Conservation (phyloP, 2,329 filamentous ascomycete species). For the Trichophyton schoenleinii region DNA sequence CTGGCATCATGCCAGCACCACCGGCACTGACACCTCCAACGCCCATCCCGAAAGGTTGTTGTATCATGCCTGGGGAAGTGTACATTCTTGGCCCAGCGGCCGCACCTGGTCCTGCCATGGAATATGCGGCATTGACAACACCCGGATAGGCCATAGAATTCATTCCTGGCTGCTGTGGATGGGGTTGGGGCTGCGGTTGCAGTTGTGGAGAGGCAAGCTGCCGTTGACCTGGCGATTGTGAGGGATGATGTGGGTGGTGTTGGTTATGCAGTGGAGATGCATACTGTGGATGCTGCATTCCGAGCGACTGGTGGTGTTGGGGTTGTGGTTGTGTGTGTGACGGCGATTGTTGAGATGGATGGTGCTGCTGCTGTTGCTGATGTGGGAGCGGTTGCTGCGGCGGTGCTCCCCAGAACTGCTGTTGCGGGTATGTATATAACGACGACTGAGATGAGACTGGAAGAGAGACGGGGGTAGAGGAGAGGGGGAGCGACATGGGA, state of each 20-base stretch:
- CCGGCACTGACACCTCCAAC: not conserved
- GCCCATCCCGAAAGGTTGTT: not conserved
- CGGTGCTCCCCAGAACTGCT: slow-evolving; percentile 46
- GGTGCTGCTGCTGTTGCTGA: slow-evolving; percentile 33
- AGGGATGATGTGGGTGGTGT: slow-evolving; percentile 25
- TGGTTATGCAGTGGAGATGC: slow-evolving; percentile 27
- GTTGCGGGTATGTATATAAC: slow-evolving; percentile 43
- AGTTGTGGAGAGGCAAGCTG: slow-evolving; percentile 25
- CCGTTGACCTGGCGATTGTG: slow-evolving; percentile 34
- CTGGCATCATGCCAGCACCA: not conserved
- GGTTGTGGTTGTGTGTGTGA: slow-evolving; percentile 31
- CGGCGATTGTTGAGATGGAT: slow-evolving; percentile 44
- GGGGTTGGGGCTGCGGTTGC: slow-evolving; percentile 22
- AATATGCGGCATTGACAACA: slow-evolving; percentile 22
- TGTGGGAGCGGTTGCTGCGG: not conserved
- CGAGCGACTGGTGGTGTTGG: slow-evolving; percentile 30
- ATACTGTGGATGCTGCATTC: slow-evolving; percentile 25
- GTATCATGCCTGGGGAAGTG: not conserved
- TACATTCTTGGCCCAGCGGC: not conserved
- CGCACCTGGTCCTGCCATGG: slow-evolving; percentile 10
- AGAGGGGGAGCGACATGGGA: slow-evolving; percentile 48
- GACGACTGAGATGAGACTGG: slow-evolving; percentile 8
- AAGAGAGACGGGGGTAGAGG: slow-evolving; percentile 36
- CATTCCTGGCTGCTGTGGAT: slow-evolving; percentile 24
- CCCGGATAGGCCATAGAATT: slow-evolving; percentile 27